Conservation (phyloP, 495 filamentous ascomycete genomes). For the Venustampulla echinocandica region DNA sequence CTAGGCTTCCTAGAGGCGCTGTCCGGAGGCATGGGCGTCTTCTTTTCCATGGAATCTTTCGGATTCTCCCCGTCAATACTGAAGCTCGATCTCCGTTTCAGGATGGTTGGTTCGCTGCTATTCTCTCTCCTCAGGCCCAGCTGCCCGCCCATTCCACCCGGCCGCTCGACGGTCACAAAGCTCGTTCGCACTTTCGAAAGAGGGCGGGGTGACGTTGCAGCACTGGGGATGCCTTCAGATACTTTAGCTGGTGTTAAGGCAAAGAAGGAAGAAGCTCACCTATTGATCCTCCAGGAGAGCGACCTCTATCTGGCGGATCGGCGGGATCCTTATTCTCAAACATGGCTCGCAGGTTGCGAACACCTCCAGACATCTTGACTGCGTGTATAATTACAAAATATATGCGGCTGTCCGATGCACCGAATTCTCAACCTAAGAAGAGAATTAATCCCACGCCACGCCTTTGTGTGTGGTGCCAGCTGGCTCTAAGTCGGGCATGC, state of each 20-base stretch:
- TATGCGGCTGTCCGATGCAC: background rate
- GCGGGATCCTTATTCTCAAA: constrained; percentile 68
- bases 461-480: too few species aligned
- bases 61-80: constrained; percentile 19
- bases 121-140: constrained; percentile 20
- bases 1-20: constrained; percentile 12
- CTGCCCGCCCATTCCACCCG: constrained; percentile 38
- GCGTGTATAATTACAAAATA: background rate
- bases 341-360: constrained; percentile 66
- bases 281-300: constrained; percentile 18
- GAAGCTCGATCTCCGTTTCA: constrained; percentile 20
- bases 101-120: constrained; percentile 19
- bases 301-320: constrained; percentile 47
- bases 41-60: constrained; percentile 10
- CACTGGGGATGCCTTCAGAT: constrained; percentile 9
- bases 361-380: constrained; percentile 19
- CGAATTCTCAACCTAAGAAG: background rate
- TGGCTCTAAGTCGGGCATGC: too few species aligned
- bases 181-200: constrained; percentile 73
- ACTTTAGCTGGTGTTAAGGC: constrained; percentile 7
- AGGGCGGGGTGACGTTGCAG: constrained; percentile 42
- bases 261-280: constrained; percentile 12
- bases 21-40: constrained; percentile 13
- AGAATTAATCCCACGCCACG: background rate
- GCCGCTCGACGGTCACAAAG: constrained; percentile 72